Evolutionary conservation across 2,329 filamentous ascomycete species (phyloP), one percentile per base, ranked within the genome.

Genomic region (Dactylellina haptotyla): DNA sequence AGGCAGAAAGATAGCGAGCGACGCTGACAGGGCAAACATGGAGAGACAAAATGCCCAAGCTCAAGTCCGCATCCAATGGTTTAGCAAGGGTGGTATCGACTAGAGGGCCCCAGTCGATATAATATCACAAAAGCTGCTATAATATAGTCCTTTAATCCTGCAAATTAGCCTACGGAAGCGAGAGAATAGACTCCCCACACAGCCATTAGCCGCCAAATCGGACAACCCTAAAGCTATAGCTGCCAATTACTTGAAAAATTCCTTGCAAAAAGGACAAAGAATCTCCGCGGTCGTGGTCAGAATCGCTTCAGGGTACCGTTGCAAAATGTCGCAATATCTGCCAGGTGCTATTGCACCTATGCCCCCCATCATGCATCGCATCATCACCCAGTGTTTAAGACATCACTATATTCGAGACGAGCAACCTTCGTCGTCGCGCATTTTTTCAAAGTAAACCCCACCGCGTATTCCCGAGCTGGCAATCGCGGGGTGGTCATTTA

Each of bases 161-260:
- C 14, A n/a, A 45, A 46, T 23, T 46, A 46, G 41, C 16, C 41
- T 46, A 46, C 41, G 18, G 41, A 46, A 46, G 41, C 41, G 41
- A 46, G 18, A 9, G 18, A 43, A 34, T 34, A 34, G n/a, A n/a
- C n/a, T n/a, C 32, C 32, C 32, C 32, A 46, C 41, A 18, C 41
- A n/a, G 23, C 41, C 6, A 45, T 45, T 45, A 45, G 39, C 39
- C 39, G 39, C 39, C 39, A 45, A 18, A 45, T 45, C 6, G 39
- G 16, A 8, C 8, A 16, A 16, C 16, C 39, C 20, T 18, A 45
- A 45, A 2, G 16, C 8, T 45, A 18, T 45, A n/a, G 16, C n/a
- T 45, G 20, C 14, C 32, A 34, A 34, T 14, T n/a, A n/a, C n/a
- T n/a, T n/a, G n/a, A n/a, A n/a, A n/a, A n/a, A n/a, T n/a, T n/a